phyloP scores from a whole-genome alignment of 2,329 filamentous ascomycete genomes.

The Fusarium citri region DNA sequence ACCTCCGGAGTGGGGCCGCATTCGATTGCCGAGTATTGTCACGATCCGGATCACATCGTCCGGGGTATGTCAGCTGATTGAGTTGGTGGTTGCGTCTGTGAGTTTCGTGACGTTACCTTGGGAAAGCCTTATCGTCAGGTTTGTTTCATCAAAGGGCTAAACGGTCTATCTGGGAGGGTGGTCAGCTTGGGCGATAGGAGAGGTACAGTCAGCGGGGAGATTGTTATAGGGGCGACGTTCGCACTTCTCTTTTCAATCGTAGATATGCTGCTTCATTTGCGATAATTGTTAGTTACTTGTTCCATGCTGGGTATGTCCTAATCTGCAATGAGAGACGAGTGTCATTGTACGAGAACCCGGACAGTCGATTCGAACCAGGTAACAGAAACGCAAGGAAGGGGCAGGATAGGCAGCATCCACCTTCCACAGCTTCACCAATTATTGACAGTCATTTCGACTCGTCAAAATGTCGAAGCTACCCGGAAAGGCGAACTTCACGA shows the following conservation, averaged over 20 bases:
- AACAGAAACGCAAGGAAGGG: not conserved
- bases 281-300: fast-evolving
- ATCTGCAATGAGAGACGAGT: not conserved
- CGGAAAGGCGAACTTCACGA: too few species aligned
- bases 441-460: too few species aligned
- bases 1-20: constrained; percentile 33
- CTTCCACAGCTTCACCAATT: not conserved
- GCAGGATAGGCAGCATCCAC: not conserved
- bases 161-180: too few species aligned
- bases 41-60: constrained; percentile 17
- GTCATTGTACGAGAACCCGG: not conserved
- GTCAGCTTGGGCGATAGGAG: not conserved
- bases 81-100: not conserved
- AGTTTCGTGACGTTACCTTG: not conserved
- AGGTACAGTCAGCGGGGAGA: not conserved
- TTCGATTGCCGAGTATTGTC: constrained; percentile 14
- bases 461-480: too few species aligned
- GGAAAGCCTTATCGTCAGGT: constrained; percentile 2
- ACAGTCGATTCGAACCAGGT: not conserved
- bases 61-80: constrained; percentile 3
- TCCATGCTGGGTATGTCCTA: fast-evolving
- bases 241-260: not conserved
- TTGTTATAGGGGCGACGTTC: not conserved
- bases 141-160: not conserved
- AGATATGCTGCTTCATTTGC: fast-evolving